Evolutionary conservation across 306 rosid genomes (phyloP).

Genomic region (Parietaria judaica): DNA sequence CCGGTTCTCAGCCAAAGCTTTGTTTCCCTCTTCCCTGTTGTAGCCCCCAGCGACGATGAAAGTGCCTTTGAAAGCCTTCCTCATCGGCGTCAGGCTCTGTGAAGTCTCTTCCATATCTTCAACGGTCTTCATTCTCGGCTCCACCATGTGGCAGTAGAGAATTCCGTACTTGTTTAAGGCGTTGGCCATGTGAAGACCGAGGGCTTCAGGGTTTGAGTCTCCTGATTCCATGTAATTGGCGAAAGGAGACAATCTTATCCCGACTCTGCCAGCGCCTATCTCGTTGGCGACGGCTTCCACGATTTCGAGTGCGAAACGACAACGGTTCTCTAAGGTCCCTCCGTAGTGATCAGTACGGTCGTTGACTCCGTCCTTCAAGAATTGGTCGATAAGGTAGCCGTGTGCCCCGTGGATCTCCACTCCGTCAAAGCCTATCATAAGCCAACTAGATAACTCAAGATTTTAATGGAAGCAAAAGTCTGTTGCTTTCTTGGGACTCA

Average conservation of each 20-base stretch:
- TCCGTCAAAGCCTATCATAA: conserved; percentile 29
- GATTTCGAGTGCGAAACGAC: conserved; percentile 50
- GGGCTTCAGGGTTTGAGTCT: conserved; percentile 47
- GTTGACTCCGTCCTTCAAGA: conserved; percentile 28
- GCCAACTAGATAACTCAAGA: not conserved
- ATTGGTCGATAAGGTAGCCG: conserved; percentile 26
- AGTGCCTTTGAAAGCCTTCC: conserved; percentile 27
- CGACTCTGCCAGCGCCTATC: conserved; percentile 49
- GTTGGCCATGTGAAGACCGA: conserved; percentile 40
- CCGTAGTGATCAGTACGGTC: conserved; percentile 29
- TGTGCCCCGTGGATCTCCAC: conserved; percentile 34
- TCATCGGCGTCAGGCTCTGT: conserved; percentile 31
- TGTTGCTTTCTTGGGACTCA: not conserved
- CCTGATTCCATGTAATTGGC: conserved; percentile 35
- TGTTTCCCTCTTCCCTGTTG: conserved; percentile 21
- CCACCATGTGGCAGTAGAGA: conserved; percentile 51
- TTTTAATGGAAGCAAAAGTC: not conserved
- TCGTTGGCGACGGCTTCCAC: conserved; percentile 40
- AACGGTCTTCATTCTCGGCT: conserved; percentile 49
- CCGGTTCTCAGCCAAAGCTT: conserved; percentile 16
- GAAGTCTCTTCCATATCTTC: conserved; percentile 12
- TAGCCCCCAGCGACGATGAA: conserved; percentile 26
- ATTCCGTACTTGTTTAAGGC: conserved; percentile 32
- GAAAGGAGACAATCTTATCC: conserved; percentile 61
- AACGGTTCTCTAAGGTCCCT: conserved; percentile 45